Conservation (phyloP, 345 rosid genomes). For the Eucalyptus curtisii region DNA sequence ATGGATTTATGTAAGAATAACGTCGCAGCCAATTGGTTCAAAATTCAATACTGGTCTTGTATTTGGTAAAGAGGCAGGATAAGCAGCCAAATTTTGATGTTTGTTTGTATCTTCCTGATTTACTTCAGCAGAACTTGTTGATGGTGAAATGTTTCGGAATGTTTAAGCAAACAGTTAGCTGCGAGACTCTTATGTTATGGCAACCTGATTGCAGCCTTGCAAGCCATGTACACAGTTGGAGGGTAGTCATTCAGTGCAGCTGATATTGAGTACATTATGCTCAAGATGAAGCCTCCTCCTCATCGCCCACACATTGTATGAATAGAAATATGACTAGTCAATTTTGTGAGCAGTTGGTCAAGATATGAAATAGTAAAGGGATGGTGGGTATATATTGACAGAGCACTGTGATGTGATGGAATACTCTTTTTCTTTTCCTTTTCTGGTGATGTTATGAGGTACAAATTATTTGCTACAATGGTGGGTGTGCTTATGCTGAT, state of each 20-base stretch:
- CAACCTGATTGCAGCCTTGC: conserved; percentile 8
- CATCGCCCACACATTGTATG: conserved; percentile 59
- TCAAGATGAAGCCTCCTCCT: conserved; percentile 52
- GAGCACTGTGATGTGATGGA: too few relatives aligned
- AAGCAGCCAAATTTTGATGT: not conserved
- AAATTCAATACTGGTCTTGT: not conserved
- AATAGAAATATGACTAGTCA: not conserved
- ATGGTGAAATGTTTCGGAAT: not conserved
- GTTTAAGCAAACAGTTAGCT: not conserved
- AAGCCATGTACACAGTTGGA: too few relatives aligned
- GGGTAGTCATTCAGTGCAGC: conserved; percentile 50
- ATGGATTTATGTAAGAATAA: not conserved
- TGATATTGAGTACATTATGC: conserved; percentile 37
- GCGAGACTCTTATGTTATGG: not conserved
- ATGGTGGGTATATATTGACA: too few relatives aligned
- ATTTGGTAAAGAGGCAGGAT: not conserved
- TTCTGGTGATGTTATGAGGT: too few relatives aligned
- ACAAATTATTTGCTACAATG: too few relatives aligned
- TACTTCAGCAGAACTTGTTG: not conserved
- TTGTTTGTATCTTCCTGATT: not conserved
- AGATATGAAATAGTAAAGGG: too few relatives aligned
- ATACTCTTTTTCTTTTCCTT: too few relatives aligned
- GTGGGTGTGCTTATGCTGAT: too few relatives aligned
- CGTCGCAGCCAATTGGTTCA: not conserved
- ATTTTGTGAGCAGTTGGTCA: too few relatives aligned